Evolutionary conservation across 176 grass and related monocot genomes (phyloP).

Genomic region (Bolboschoenus planiculmis): DNA sequence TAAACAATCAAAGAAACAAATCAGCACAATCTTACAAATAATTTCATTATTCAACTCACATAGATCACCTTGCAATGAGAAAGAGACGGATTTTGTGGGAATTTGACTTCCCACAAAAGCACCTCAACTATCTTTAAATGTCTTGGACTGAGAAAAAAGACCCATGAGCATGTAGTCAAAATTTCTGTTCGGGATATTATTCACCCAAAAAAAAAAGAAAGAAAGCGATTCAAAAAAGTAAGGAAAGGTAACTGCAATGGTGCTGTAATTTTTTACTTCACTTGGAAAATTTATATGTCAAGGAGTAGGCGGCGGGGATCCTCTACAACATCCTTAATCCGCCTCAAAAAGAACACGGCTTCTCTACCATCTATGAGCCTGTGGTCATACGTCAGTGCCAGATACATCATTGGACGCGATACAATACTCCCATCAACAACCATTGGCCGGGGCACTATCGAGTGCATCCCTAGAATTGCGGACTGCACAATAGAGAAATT

Average conservation of each 20-base stretch:
- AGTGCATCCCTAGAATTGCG: conserved; percentile 73
- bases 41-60: conserved; percentile 1
- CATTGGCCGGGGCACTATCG: conserved; percentile 43
- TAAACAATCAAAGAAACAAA: not conserved
- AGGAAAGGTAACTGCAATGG: not conserved
- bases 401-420: conserved; percentile 64
- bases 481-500: conserved; percentile 35
- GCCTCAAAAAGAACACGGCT: conserved; percentile 53
- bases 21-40: not conserved
- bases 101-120: conserved; percentile 16
- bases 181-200: conserved; percentile 24
- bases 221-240: not conserved
- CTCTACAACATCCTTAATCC: conserved; percentile 78
- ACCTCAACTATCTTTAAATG: conserved; percentile 9
- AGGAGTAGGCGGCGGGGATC: conserved; percentile 58
- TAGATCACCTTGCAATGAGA: not conserved
- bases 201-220: conserved; percentile 5
- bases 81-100: not conserved
- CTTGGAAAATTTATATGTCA: conserved; percentile 39
- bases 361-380: conserved; percentile 68
- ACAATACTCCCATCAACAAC: conserved; percentile 46
- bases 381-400: conserved; percentile 72
- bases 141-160: not conserved
- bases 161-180: conserved; percentile 10
- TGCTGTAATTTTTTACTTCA: not conserved